Conservation (phyloP, 2,329 filamentous ascomycete genomes). For the Aspergillus pseudotamarii region DNA sequence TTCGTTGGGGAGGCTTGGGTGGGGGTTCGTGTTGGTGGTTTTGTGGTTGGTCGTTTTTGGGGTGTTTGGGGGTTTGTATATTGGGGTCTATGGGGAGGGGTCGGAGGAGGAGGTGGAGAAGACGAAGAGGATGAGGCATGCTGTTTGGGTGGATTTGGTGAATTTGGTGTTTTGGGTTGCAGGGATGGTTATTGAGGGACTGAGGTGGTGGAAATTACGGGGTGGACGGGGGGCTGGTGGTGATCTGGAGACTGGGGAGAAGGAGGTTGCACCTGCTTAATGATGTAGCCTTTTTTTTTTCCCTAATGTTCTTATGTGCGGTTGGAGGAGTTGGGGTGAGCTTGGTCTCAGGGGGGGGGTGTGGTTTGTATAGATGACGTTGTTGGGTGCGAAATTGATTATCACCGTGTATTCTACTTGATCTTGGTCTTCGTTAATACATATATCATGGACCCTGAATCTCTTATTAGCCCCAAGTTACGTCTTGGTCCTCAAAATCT, state of each 20-base stretch:
- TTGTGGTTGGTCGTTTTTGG: conserved; percentile 83
- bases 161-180: conserved; percentile 77
- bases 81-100: conserved; percentile 46
- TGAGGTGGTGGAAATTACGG: conserved; percentile 38
- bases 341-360: neutral
- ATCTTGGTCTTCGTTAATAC: conserved; percentile 1
- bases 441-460: conserved; percentile 3
- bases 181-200: conserved; percentile 50
- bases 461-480: neutral
- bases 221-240: conserved; percentile 11
- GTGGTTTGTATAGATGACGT: neutral
- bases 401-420: conserved; percentile 1
- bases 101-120: conserved; percentile 19
- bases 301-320: neutral
- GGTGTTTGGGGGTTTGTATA: conserved; percentile 80
- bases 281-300: neutral
- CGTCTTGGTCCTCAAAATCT: neutral
- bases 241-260: conserved; percentile 26
- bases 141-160: conserved; percentile 79
- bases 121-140: conserved; percentile 78
- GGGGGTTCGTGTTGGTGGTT: conserved; percentile 73
- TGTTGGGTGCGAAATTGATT: neutral
- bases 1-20: conserved; percentile 57
- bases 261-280: conserved; percentile 19
- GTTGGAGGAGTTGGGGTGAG: neutral